Base-by-base conservation (phyloP, 2,329 filamentous ascomycete species). In the Pseudogymnoascus verrucosus region DNA sequence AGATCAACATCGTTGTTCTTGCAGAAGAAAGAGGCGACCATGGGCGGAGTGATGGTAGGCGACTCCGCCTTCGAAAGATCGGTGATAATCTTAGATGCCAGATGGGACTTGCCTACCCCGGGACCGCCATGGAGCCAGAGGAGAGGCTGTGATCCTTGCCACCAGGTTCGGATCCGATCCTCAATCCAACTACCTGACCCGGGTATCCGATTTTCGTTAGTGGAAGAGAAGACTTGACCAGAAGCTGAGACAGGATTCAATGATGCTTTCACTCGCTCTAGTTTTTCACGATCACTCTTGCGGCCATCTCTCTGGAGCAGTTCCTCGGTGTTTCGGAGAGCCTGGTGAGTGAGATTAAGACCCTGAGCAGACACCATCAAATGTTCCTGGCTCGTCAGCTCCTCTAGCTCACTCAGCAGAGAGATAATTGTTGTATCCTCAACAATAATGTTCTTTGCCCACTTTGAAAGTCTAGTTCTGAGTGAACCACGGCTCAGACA, bases 1-100 rank as follows among this genome's bases (percentile, higher is more conserved):
- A 60, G 21, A 34, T 60, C 57, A 37, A 60, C 57, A 60, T 60
- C 57, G n/a, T 60, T 60, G 26, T 60, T 60, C 57, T 60, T 60
- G n/a, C 23, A 60, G 4, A 60, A 60, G 28, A 60, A 60, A 60
- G 28, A 60, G 14, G 57, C 57, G 4, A 60, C 28, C 34, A 60
- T 16, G 26, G 57, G 57, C 14, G 57, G 19, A 16, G 14, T 23
- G 8, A 7, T 14, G 14, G 28, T 26, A 28, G 28, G 4, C 11
- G 57, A 37, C 19, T 16, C 26, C 12, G 28, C 6, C 4, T 23
- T 40, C 26, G 57, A 21, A 42, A 60, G 57, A 39, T 60, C 57
- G 57, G 34, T 26, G 21, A 60, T 60, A 16, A 60, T 60, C 12
- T 60, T 60, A 19, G 57, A 60, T 16, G 57, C 57, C 11, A 60